These are phyloP conservation scores for Beauveria pseudobassiana DNA, from an alignment of 2,329 filamentous ascomycete genomes.

Conservation along the genomic window DNA sequence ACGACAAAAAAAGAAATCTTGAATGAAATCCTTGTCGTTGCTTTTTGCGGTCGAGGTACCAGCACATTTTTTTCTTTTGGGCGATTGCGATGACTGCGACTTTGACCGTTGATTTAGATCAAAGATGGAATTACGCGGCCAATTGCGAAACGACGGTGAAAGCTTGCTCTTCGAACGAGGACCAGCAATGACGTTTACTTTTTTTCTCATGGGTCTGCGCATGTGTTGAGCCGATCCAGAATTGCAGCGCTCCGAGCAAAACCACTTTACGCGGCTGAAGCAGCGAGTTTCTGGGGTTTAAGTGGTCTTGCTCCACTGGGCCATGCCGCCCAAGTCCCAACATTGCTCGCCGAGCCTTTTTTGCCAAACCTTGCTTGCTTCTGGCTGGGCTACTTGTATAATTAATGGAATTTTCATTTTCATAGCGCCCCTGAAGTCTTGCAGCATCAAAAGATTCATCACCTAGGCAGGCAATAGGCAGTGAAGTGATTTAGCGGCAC, in stretches of 20 bases:
- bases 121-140: neutral
- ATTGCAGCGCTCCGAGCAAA: neutral
- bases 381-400: neutral
- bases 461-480: too few species aligned
- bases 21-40: neutral
- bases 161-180: neutral
- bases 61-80: too few species aligned
- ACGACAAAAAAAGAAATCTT: neutral
- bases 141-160: neutral
- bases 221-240: neutral
- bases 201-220: neutral
- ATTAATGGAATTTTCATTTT: too few species aligned
- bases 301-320: neutral
- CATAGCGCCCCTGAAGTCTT: neutral
- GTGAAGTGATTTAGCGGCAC: too few species aligned
- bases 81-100: neutral
- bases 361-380: neutral
- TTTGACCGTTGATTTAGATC: neutral
- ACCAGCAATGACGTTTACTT: neutral
- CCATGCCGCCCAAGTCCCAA: neutral
- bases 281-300: constrained; percentile 8
- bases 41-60: neutral
- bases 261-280: constrained; percentile 12
- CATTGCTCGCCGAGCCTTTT: neutral
- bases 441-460: neutral